A percentile compares a stretch with the other conserved stretches of the same genome.
Conservation (phyloP, 345 rosid genomes). For the Carallia pectinifolia region DNA sequence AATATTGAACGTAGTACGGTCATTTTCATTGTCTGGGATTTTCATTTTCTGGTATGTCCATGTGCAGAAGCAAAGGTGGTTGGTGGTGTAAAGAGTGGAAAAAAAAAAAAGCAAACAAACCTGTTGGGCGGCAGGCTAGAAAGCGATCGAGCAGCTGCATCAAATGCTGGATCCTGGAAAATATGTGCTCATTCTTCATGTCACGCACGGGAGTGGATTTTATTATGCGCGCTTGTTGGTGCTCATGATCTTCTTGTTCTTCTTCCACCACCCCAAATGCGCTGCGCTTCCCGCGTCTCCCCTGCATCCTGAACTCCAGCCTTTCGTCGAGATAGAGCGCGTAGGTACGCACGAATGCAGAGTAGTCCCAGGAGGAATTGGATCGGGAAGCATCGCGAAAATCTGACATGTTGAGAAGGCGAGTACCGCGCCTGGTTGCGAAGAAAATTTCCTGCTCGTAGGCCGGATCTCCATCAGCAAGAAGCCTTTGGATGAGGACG, state of each 20-base stretch:
- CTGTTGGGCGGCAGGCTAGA: constrained; percentile 88
- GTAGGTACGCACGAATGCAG: constrained; percentile 78
- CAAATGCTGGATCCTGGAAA: constrained; percentile 62
- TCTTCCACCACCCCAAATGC: constrained; percentile 46
- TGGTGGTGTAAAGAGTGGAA: too few relatives aligned
- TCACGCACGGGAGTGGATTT: constrained; percentile 53
- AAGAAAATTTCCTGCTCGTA: constrained; percentile 91
- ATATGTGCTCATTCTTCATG: constrained; percentile 55
- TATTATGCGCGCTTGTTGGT: constrained; percentile 5
- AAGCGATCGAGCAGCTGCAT: constrained; percentile 81
- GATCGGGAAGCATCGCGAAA: constrained; percentile 58
- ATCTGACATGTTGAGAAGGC: constrained; percentile 80
- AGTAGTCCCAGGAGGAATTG: constrained; percentile 73
- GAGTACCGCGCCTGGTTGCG: constrained; percentile 78
- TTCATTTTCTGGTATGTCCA: too few relatives aligned
- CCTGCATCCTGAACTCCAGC: constrained; percentile 69
- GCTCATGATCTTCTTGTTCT: constrained; percentile 26
- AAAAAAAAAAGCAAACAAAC: constrained; percentile 25
- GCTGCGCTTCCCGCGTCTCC: constrained; percentile 56
- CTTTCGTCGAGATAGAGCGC: constrained; percentile 74
- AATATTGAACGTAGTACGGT: too few relatives aligned
- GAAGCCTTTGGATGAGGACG: constrained; percentile 58
- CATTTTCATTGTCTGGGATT: too few relatives aligned
- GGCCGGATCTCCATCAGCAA: constrained; percentile 63
- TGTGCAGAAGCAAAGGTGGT: too few relatives aligned